phyloP scores from a whole-genome alignment of 345 rosid genomes.

The Mangifera indica region DNA sequence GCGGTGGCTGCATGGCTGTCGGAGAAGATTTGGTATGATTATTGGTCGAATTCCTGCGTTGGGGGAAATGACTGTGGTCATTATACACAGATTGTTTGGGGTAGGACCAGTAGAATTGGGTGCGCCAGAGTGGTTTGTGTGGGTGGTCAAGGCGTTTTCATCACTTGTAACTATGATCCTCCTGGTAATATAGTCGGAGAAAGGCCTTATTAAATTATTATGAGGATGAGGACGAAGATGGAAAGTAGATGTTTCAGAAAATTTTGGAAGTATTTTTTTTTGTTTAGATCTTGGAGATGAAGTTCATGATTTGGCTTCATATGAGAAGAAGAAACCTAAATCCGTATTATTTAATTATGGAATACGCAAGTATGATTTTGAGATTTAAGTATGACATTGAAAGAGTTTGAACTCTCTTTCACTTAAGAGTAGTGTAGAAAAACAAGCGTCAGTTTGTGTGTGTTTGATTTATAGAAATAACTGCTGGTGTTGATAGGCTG shows the following conservation, averaged over 20 bases:
- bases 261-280: neutral
- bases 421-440: no score
- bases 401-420: no score
- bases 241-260: neutral
- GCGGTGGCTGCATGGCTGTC: constrained; percentile 67
- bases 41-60: constrained; percentile 58
- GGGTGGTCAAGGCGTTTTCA: constrained; percentile 64
- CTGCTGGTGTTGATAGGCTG: no score
- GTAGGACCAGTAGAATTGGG: constrained; percentile 54
- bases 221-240: neutral
- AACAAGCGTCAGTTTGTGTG: no score
- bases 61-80: constrained; percentile 71
- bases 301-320: no score
- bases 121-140: constrained; percentile 62
- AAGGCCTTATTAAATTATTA: constrained; percentile 59
- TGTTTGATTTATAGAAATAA: no score
- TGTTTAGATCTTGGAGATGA: no score
- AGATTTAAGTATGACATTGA: no score
- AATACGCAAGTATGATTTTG: no score
- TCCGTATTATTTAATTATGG: no score
- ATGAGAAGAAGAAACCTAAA: no score
- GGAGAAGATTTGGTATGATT: constrained; percentile 55
- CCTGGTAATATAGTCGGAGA: constrained; percentile 91
- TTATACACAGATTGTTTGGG: constrained; percentile 90
- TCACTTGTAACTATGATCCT: constrained; percentile 91